phyloP scores from a whole-genome alignment of 2,329 filamentous ascomycete species.

The Mariannaea elegans region DNA sequence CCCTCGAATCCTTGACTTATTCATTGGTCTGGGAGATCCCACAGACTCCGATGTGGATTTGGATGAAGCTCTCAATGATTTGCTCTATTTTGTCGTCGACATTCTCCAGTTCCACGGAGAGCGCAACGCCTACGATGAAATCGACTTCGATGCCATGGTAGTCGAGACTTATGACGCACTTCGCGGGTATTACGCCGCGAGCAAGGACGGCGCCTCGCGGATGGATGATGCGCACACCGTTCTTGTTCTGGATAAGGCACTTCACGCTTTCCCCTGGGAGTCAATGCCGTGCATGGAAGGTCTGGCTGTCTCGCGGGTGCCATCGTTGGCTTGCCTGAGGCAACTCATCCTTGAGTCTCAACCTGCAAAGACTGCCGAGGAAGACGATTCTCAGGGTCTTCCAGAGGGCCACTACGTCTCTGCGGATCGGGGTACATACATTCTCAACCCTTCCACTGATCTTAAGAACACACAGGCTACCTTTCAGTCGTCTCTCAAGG shows the following conservation, averaged over 20 bases:
- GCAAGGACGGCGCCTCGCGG: slow-evolving; percentile 49
- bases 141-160: slow-evolving; percentile 93
- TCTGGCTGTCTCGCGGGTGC: slow-evolving; percentile 84
- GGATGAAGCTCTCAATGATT: slow-evolving; percentile 88
- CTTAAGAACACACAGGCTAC: slow-evolving; percentile 80
- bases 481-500: slow-evolving; percentile 71
- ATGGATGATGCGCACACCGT: slow-evolving; percentile 75
- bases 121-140: slow-evolving; percentile 95
- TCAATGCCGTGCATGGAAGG: slow-evolving; percentile 86
- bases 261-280: slow-evolving; percentile 96
- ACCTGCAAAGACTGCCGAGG: slow-evolving; percentile 18
- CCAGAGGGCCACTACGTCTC: slow-evolving; percentile 63
- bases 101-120: slow-evolving; percentile 97
- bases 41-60: slow-evolving; percentile 74
- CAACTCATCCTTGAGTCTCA: slow-evolving; percentile 71
- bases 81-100: slow-evolving; percentile 96
- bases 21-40: slow-evolving; percentile 83
- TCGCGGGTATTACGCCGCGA: slow-evolving; percentile 74
- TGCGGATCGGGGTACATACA: slow-evolving; percentile 71
- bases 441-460: slow-evolving; percentile 90
- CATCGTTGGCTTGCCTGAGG: slow-evolving; percentile 83
- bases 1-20: slow-evolving; percentile 80
- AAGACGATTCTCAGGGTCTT: slow-evolving; percentile 20
- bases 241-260: slow-evolving; percentile 87
- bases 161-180: slow-evolving; percentile 89